phyloP scores from a whole-genome alignment of 345 rosid species.

The Carallia brachiata region DNA sequence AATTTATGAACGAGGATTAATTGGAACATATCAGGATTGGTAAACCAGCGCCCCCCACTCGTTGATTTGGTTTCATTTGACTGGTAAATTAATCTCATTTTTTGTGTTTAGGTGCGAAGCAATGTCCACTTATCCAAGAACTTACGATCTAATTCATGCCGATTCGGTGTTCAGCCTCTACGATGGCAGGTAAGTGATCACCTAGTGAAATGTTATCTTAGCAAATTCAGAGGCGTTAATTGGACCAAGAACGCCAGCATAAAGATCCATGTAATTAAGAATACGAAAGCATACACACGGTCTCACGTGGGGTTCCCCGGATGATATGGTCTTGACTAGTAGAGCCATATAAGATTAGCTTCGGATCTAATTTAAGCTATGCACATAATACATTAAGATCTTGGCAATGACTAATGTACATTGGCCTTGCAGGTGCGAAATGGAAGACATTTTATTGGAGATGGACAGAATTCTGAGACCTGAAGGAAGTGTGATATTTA shows the following conservation, averaged over 20 bases:
- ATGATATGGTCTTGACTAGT: background rate
- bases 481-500: slow-evolving; percentile 52
- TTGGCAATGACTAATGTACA: background rate
- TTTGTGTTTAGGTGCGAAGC: slow-evolving; percentile 49
- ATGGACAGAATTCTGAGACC: slow-evolving; percentile 70
- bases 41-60: slow-evolving; percentile 3
- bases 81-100: background rate
- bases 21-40: slow-evolving; percentile 52
- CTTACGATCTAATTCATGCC: slow-evolving; percentile 50
- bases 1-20: slow-evolving; percentile 46
- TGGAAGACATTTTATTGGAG: slow-evolving; percentile 55
- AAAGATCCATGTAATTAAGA: no score
- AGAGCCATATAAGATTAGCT: no score
- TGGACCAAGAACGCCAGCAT: no score
- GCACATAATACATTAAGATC: no score
- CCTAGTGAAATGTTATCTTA: background rate
- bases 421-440: slow-evolving; percentile 42
- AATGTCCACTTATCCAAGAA: slow-evolving; percentile 59
- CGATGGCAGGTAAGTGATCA: slow-evolving; percentile 30
- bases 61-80: background rate
- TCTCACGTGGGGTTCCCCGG: no score
- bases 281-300: no score
- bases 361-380: background rate
- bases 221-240: no score
- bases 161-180: slow-evolving; percentile 38